Base-by-base conservation (phyloP, 2,329 filamentous ascomycete species). In the Colletotrichum tofieldiae region DNA sequence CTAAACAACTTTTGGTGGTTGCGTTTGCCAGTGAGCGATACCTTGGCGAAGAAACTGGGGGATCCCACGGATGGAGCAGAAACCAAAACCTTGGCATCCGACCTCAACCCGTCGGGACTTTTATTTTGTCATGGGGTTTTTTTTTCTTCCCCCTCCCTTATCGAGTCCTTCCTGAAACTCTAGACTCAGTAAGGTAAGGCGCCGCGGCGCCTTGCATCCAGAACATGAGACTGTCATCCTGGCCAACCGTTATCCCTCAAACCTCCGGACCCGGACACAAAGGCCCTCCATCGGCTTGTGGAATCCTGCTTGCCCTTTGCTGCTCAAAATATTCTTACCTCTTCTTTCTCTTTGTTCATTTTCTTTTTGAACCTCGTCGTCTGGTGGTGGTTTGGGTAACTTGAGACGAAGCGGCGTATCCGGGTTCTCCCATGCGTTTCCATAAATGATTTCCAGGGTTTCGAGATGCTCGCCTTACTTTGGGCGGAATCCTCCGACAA, bases 1-100 rank as follows among this genome's bases (percentile, higher is more conserved):
- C 16, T 16, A 16, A n/a, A 47, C 16, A 32, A 26, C 23, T 43
- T 37, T 18, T 45, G 41, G 60, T 55, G 59, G 59, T 37, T 49
- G 70, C 60, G 26, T 72, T 37, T 35, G 39, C 39, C 2, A 39
- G 45, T 37, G 67, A 37, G 47, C 26, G 56, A 5, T 43, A 12
- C 55, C 60, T 52, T 26, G 45, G 32, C 47, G 47, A 54, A 37
- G 45, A 51, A 51, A 51, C 52, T 14, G 45, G 52, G 69, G 52
- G 29, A 4, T 32, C 29, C 6, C 29, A 32, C 29, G 6, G 29
- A 60, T 59, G 23, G 47, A 29, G 41, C 60, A 70, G 65, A 68
- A 60, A 55, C 54, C 59, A 59, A 69, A 72, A 64, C 58, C 60
- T 72, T 72, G 70, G 66, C 70, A 59, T 70, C 59, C 54, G 70